Conservation (phyloP, 2,329 filamentous ascomycete species). For the Aphanocladium album region DNA sequence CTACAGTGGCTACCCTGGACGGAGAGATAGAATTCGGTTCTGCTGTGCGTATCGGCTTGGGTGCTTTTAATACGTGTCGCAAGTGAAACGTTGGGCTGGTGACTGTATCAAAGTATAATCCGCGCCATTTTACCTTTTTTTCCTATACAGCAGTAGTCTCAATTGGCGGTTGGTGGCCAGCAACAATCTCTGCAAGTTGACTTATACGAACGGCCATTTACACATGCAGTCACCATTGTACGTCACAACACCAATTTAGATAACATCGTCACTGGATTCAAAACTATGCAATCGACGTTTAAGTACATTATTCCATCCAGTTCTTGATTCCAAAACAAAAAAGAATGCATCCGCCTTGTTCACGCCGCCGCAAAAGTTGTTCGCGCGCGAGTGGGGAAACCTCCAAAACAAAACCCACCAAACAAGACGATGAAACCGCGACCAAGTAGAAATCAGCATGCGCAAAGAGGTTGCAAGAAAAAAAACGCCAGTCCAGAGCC, state of each 20-base stretch:
- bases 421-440: neutral
- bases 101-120: too few relatives aligned
- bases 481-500: slow-evolving; percentile 12
- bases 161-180: too few relatives aligned
- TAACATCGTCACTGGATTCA: slow-evolving; percentile 2
- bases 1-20: neutral
- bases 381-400: neutral
- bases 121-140: too few relatives aligned
- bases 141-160: too few relatives aligned
- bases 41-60: too few relatives aligned
- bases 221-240: too few relatives aligned
- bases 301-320: slow-evolving; percentile 2
- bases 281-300: slow-evolving; percentile 8
- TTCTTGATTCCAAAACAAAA: neutral
- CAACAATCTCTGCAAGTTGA: too few relatives aligned
- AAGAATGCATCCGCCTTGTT: neutral
- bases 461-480: neutral
- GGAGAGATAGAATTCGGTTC: too few relatives aligned
- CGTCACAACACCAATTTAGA: neutral
- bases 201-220: too few relatives aligned
- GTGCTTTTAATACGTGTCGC: too few relatives aligned
- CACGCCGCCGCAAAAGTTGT: neutral
- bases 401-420: neutral
- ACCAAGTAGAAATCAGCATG: neutral
- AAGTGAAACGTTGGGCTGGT: too few relatives aligned